Conservation (phyloP, 225 moss, liverwort and hornwort genomes). For the Climacium dendroides region DNA sequence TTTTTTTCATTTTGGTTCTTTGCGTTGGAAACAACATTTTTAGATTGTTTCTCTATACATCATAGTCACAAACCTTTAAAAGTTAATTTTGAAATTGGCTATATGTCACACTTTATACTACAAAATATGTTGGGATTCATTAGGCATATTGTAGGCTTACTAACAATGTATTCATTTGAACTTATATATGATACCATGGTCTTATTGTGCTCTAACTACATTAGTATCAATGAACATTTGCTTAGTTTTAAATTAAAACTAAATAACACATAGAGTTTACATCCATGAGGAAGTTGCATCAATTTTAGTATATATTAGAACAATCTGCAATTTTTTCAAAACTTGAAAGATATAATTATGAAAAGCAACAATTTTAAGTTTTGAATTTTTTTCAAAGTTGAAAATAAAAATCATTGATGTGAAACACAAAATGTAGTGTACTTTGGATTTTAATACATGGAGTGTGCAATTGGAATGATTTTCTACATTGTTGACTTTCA, state of each 20-base stretch:
- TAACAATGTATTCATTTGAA: not conserved
- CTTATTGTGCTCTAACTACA: not conserved
- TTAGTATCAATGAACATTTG: no score
- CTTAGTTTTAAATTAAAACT: no score
- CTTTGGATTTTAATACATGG: not conserved
- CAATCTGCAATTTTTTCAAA: fast-evolving
- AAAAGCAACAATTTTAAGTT: not conserved
- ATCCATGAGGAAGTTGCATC: no score
- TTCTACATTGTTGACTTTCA: not conserved
- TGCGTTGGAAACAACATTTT: not conserved
- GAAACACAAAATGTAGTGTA: not conserved
- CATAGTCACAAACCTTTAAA: not conserved
- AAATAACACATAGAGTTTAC: no score
- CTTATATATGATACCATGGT: fast-evolving
- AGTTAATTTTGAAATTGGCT: not conserved
- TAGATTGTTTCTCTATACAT: not conserved
- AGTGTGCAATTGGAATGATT: not conserved
- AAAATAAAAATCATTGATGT: not conserved
- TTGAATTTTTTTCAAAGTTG: not conserved
- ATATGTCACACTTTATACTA: not conserved
- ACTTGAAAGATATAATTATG: not conserved
- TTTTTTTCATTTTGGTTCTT: not conserved
- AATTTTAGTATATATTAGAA: not conserved
- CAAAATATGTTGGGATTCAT: not conserved
- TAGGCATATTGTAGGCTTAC: not conserved